Base-by-base conservation (phyloP, 2,329 filamentous ascomycete genomes). In the Ophiostoma australiae region DNA sequence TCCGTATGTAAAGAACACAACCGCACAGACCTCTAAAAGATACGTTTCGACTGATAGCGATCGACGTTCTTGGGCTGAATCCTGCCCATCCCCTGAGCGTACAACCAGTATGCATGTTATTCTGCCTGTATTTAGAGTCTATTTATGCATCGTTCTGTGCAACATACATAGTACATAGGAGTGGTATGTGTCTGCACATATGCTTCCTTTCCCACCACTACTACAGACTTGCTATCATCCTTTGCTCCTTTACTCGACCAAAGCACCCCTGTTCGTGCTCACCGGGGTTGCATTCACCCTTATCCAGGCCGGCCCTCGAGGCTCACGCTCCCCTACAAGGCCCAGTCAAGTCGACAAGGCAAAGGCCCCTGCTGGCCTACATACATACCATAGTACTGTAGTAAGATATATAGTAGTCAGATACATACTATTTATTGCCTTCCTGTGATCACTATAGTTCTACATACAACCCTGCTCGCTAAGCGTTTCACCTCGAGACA, bases 51-150 rank as follows among this genome's bases (percentile, higher is more conserved):
- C n/a, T 27, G 52, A 27, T 27, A 58, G 27, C n/a, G 52, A 58
- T 58, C 52, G 52, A 58, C 52, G n/a, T n/a, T 48, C 48, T 58
- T 27, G 52, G n/a, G 52, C 44, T 48, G n/a, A 48, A n/a, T 58
- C n/a, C n/a, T 58, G 27, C 27, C 52, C 20, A 20, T 17, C 15
- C 44, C 44, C 15, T 48, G 15, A 20, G 44, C 41, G 41, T 44
- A 44, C 27, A 31, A 31, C 27, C n/a, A n/a, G n/a, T n/a, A n/a
- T n/a, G 27, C 27, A n/a, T 39, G 39, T 5, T 48, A 48, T 20
- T 48, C 6, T 3, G 20, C n/a, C n/a, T n/a, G n/a, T 8, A 41
- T 41, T 41, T 13, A 41, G 11, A n/a, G 39, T 41, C 39, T 41
- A 41, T 15, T 41, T 13, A 41, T 41, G 39, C 39, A 41, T 41